phyloP scores from a whole-genome alignment of 371 early-diverging fungal species.

The Lichtheimia hyalospora region DNA sequence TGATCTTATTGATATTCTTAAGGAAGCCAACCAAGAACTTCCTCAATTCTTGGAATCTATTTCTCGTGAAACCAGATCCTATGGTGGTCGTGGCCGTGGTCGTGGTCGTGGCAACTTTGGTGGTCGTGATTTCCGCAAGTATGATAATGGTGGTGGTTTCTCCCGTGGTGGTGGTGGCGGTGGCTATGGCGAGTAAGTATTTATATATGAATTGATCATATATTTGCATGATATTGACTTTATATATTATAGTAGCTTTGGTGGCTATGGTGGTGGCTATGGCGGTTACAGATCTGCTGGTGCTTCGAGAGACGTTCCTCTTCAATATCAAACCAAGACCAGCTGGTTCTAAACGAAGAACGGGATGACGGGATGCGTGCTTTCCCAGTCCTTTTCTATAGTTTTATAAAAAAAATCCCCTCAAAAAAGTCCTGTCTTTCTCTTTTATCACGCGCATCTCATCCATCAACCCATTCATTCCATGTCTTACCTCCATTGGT shows the following conservation, averaged over 20 bases:
- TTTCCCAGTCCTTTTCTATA: neutral
- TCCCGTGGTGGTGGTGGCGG: conserved; percentile 21
- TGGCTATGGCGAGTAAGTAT: conserved; percentile 27
- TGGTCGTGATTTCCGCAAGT: conserved; percentile 49
- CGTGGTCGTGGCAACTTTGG: conserved; percentile 54
- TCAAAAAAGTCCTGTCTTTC: conserved; percentile 1
- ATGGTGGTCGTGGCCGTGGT: conserved; percentile 65
- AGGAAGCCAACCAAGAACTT: conserved; percentile 51
- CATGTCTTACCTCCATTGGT: neutral
- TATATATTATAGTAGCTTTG: neutral
- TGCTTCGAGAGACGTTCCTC: conserved; percentile 27
- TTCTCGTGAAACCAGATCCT: conserved; percentile 55
- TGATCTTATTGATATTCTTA: conserved; percentile 85
- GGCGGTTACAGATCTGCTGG: conserved; percentile 18
- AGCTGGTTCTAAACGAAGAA: conserved; percentile 69
- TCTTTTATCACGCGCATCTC: neutral
- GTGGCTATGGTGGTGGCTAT: conserved; percentile 18
- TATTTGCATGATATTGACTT: neutral
- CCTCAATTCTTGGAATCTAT: conserved; percentile 69
- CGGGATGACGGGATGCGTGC: conserved; percentile 3
- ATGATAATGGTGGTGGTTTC: conserved; percentile 10
- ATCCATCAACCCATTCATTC: neutral
- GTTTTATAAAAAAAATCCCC: neutral
- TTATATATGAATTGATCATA: neutral
- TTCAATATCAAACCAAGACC: conserved; percentile 50